Evolutionary conservation across 805 yeast species (phyloP).

Genomic region (Ogataea haglerorum): DNA sequence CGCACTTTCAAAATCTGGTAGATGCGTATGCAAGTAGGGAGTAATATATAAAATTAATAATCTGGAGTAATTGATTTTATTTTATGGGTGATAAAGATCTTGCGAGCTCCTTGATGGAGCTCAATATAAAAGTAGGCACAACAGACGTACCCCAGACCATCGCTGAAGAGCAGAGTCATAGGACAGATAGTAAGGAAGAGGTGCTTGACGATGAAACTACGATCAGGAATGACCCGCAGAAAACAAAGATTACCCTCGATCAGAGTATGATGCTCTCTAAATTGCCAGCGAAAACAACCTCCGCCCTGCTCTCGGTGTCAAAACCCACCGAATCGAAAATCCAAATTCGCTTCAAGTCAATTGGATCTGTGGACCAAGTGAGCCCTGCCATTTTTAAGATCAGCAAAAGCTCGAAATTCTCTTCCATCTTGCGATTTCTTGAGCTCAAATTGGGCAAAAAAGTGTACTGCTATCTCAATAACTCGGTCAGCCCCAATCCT

Average conservation of each 20-base stretch:
- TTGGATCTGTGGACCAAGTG: slow-evolving; percentile 52
- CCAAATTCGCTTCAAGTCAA: slow-evolving; percentile 54
- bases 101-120: slow-evolving; percentile 17
- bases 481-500: slow-evolving; percentile 44
- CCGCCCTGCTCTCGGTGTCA: slow-evolving; percentile 21
- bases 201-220: slow-evolving; percentile 12
- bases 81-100: slow-evolving; percentile 7
- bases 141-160: slow-evolving; percentile 2
- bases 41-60: neutral
- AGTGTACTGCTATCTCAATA: slow-evolving; percentile 42
- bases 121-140: slow-evolving; percentile 20
- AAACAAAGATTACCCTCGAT: slow-evolving; percentile 29
- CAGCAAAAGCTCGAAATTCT: slow-evolving; percentile 43
- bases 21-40: slow-evolving; percentile 17
- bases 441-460: slow-evolving; percentile 35
- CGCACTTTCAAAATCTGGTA: slow-evolving; percentile 22
- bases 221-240: slow-evolving; percentile 19
- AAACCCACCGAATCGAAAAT: slow-evolving; percentile 31
- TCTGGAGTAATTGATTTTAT: slow-evolving; percentile 1
- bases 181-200: slow-evolving; percentile 2
- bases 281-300: slow-evolving; percentile 24
- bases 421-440: slow-evolving; percentile 44
- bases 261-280: slow-evolving; percentile 27
- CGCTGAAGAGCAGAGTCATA: slow-evolving; percentile 3
- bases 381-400: slow-evolving; percentile 50